phyloP scores from a whole-genome alignment of 225 moss, liverwort and hornwort species.

The Bryum argenteum region DNA sequence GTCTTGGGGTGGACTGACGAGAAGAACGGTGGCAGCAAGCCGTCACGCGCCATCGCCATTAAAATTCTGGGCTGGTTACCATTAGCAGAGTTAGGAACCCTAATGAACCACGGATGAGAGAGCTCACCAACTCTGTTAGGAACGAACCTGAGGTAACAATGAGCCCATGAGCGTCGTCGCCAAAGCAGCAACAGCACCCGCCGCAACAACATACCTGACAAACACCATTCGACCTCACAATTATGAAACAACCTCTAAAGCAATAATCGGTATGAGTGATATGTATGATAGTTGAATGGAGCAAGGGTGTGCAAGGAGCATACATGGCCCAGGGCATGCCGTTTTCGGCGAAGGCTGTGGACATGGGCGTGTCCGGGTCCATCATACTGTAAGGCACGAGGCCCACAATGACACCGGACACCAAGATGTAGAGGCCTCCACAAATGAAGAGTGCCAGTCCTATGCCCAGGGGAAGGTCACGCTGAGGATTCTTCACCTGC shows the following conservation, averaged over 20 bases:
- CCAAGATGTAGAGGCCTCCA: conserved; percentile 82
- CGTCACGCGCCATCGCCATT: conserved; percentile 99
- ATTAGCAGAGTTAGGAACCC: conserved; percentile 36
- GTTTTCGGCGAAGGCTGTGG: conserved; percentile 72
- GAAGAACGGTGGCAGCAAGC: conserved; percentile 85
- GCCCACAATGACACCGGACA: conserved; percentile 88
- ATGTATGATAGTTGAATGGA: neutral
- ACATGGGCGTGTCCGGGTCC: conserved; percentile 92
- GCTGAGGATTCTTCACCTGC: conserved; percentile 90
- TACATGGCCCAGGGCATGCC: conserved; percentile 98
- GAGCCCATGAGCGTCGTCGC: conserved; percentile 93
- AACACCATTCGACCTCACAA: too few species aligned
- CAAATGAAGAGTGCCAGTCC: conserved; percentile 79
- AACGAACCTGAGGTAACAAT: conserved; percentile 89
- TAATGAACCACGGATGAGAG: too few species aligned
- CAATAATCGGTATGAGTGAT: too few species aligned
- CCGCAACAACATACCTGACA: conserved; percentile 87
- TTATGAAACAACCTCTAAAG: neutral
- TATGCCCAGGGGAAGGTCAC: conserved; percentile 87
- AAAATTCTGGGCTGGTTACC: conserved; percentile 94
- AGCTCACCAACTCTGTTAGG: too few species aligned
- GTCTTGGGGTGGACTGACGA: conserved; percentile 61
- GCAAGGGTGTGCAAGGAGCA: conserved; percentile 12
- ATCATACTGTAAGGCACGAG: conserved; percentile 84
- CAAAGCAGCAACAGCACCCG: conserved; percentile 89